Percentiles rank a stretch among this genome's conserved stretches.
Evolutionary conservation across 2,329 filamentous ascomycete species (phyloP).

Genomic region (Cladosporium sp.): DNA sequence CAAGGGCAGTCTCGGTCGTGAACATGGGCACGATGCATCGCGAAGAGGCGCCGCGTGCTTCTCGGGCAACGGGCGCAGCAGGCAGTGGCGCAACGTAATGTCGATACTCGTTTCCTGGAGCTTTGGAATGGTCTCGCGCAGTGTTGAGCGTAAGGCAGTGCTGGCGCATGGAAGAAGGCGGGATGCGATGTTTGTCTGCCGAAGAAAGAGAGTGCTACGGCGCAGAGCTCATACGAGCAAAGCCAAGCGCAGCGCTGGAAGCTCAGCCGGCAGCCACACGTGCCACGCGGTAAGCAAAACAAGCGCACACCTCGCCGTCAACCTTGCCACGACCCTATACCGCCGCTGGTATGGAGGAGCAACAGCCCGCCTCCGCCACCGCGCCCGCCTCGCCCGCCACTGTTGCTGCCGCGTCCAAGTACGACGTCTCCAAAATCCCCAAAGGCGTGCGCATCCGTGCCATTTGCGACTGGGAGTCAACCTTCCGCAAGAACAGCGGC

Average conservation of each 20-base stretch:
- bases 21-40: too few relatives aligned
- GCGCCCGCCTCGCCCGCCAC: not conserved
- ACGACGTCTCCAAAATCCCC: constrained; percentile 1
- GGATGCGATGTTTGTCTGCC: too few relatives aligned
- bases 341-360: not conserved
- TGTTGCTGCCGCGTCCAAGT: not conserved
- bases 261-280: not conserved
- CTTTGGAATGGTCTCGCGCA: too few relatives aligned
- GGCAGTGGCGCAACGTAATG: too few relatives aligned
- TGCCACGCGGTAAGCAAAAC: not conserved
- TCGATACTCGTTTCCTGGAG: too few relatives aligned
- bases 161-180: too few relatives aligned
- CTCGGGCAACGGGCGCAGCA: too few relatives aligned
- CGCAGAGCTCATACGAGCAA: too few relatives aligned
- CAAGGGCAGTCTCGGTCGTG: too few relatives aligned
- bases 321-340: not conserved
- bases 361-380: not conserved
- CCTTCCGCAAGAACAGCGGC: not conserved
- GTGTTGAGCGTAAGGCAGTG: too few relatives aligned
- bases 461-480: constrained; percentile 4
- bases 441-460: not conserved
- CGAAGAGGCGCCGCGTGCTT: too few relatives aligned
- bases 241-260: not conserved
- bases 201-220: too few relatives aligned
- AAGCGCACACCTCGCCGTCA: not conserved